Base-by-base conservation (phyloP, 768 basidiomycete species). In the Crucibulum laeve region DNA sequence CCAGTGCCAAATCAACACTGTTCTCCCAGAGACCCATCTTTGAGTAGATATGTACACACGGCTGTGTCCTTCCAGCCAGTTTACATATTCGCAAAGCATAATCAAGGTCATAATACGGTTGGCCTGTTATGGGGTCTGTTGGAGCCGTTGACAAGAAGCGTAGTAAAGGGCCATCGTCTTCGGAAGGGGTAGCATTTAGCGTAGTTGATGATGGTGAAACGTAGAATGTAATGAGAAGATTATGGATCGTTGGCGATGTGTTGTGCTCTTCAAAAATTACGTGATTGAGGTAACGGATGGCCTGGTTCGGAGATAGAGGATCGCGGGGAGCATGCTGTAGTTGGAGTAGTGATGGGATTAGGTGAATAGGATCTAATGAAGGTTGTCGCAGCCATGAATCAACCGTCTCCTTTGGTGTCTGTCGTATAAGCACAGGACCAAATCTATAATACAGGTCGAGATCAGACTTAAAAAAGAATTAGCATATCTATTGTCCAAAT, bases 1-100 rank as follows among this genome's bases (percentile, higher is more conserved):
- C 82, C 39, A 99, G 68, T 1, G 96, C 95, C 35, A 98, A 72
- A 61, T 98, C 94, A 28, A 99, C 95, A 47, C 89, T 91, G 52
- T 90, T 91, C 68, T 98, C 96, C 74, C 87, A 97, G 33, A 97
- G 70, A 3, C 91, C 94, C 92, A 99, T 93, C 67, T 95, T 91
- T 5, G 91, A 87, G 64, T 98, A 99, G 38, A 99, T 93, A 54
- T 91, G 87, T 26, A 98, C 92, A 61, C 94, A 98, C 5, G 94
- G 82, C 53, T 91, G 90, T 11, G 80, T 87, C 32, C 89, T 70
- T 6, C 82, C 79, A 26, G 85, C 73, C 53, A 81, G 79, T 59
- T 91, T 94, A 71, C 94, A 98, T 34, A 97, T 63, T 14, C 96
- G 80, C 44, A 99, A 61, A 1, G 96, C 96, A 60, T 98, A 99